Evolutionary conservation across 192 early-diverging fungal genomes (phyloP), one percentile per base, ranked within the genome.

Genomic region (Umbelopsis sp.): DNA sequence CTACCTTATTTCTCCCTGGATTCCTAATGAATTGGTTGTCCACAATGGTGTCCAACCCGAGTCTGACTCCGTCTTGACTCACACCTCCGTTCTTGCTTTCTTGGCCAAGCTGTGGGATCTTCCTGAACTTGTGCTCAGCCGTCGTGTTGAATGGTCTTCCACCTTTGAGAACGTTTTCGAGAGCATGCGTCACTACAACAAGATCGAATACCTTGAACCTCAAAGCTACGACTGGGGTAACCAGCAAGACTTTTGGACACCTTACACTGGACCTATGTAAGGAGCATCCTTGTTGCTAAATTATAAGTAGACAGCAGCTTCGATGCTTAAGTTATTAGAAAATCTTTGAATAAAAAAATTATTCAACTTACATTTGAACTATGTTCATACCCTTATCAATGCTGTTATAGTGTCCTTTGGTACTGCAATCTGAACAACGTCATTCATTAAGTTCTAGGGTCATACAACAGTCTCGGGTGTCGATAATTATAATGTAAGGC

Each of bases 1-100:
- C 16, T 62, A 81, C 49, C 31, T 83, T 11, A 74, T 85, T 45
- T 79, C 76, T 8, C 80, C 84, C 9, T 79, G 78, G 74, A 69
- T 83, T 68, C 31, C n/a, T 7, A 72, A 75, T 51, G 81, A 79
- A 26, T 17, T 31, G 44, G 62, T 68, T 12, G 20, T 68, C 12
- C 66, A 21, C 25, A 21, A 68, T 12, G 44, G 20, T 47, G 34
- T 31, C 38, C 26, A 31, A 12, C 32, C 32, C 20, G 66, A 68
- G 36, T 32, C n/a, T 29, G 44, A 20, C 38, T 68, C 66, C 8
- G 66, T 68, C 38, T 21, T 20, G 29, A 68, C 52, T 54, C 52
- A 54, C 52, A 54, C 52, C n/a, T 54, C 52, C 21, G 26, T 54
- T 29, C 52, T 54, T 54, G 52, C 52, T 29, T 54, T 54, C 52